phyloP scores from a whole-genome alignment of 225 moss, liverwort and hornwort genomes.

The Physcomitrium patens region DNA sequence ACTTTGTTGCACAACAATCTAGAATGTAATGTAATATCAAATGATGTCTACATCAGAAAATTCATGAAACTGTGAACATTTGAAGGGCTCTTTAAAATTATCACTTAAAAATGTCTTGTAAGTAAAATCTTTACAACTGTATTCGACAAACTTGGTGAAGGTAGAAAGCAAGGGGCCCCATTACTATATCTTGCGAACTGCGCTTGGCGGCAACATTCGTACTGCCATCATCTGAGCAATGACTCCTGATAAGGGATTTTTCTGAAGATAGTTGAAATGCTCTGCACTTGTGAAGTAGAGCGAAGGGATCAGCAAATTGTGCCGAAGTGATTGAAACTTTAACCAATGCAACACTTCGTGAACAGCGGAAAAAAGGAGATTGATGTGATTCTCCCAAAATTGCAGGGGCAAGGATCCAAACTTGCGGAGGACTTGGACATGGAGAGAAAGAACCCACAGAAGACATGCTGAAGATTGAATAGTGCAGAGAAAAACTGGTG shows the following conservation, averaged over 20 bases:
- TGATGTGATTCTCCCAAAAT: conserved; percentile 77
- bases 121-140: no score
- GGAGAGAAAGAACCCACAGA: conserved; percentile 76
- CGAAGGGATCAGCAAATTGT: conserved; percentile 91
- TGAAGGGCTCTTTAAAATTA: no score
- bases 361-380: conserved; percentile 90
- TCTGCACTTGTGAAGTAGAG: conserved; percentile 91
- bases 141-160: no score
- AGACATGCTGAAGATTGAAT: conserved; percentile 75
- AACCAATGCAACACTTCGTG: conserved; percentile 87
- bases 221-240: conserved; percentile 97
- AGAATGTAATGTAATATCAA: no score
- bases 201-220: conserved; percentile 92
- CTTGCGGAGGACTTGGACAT: conserved; percentile 86
- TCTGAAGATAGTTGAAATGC: conserved; percentile 95
- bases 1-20: no score
- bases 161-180: no score
- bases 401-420: conserved; percentile 73
- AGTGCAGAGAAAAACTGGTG: conserved; percentile 73
- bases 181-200: conserved; percentile 92
- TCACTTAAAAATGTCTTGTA: no score
- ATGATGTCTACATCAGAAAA: no score
- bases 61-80: no score
- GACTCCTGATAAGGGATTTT: conserved; percentile 95
- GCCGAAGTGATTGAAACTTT: conserved; percentile 92